These are phyloP conservation scores for Dipodascopsis tothii DNA, from an alignment of 805 yeast genomes.

Conservation along the genomic window DNA sequence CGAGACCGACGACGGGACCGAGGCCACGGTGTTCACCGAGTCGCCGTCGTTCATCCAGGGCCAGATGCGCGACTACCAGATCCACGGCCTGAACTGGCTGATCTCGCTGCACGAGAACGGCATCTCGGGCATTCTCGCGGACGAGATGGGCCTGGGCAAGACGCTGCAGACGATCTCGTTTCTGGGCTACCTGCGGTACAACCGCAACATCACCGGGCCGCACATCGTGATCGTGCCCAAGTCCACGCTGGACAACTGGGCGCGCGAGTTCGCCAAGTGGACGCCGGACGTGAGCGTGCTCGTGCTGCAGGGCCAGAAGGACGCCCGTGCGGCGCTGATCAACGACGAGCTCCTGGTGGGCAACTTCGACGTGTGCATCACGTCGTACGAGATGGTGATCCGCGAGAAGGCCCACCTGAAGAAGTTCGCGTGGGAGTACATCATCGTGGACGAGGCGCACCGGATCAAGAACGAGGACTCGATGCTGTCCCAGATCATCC, in stretches of 20 bases:
- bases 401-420: constrained; percentile 76
- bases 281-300: constrained; percentile 86
- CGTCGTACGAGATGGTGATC: constrained; percentile 89
- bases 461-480: constrained; percentile 93
- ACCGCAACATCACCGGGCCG: constrained; percentile 77
- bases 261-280: constrained; percentile 90
- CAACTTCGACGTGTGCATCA: constrained; percentile 80
- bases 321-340: constrained; percentile 54
- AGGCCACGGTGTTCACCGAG: constrained; percentile 70
- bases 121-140: constrained; percentile 89
- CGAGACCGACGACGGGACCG: constrained; percentile 50
- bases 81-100: constrained; percentile 94
- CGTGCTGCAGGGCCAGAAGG: constrained; percentile 85
- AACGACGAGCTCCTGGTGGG: constrained; percentile 55
- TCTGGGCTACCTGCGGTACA: constrained; percentile 76
- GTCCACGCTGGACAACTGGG: constrained; percentile 93
- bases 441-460: constrained; percentile 83
- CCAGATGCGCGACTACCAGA: constrained; percentile 76
- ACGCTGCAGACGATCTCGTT: constrained; percentile 92
- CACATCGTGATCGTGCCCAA: constrained; percentile 89
- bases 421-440: constrained; percentile 86
- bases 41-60: constrained; percentile 76
- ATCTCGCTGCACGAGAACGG: constrained; percentile 80
- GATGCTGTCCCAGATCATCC: constrained; percentile 82
- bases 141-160: constrained; percentile 97